Conservation (phyloP, 441 rosid genomes). For the Corymbia calophylla region DNA sequence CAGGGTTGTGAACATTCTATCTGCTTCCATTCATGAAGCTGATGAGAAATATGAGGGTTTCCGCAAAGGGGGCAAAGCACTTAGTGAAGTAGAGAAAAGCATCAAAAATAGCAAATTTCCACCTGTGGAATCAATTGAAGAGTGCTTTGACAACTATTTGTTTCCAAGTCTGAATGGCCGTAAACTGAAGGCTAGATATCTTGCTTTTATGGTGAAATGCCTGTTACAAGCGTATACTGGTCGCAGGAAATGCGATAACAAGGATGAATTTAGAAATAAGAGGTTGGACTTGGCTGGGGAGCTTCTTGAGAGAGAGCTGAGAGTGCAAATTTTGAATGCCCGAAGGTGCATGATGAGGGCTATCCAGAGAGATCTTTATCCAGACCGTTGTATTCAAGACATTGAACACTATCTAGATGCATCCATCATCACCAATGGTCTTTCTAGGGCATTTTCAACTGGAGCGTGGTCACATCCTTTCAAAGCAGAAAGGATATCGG, state of each 20-base stretch:
- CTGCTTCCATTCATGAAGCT: slow-evolving; percentile 64
- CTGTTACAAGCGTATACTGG: slow-evolving; percentile 67
- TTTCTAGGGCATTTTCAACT: slow-evolving; percentile 89
- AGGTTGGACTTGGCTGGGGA: slow-evolving; percentile 87
- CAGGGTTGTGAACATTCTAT: slow-evolving; percentile 43
- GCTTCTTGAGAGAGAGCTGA: slow-evolving; percentile 78
- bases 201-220: slow-evolving; percentile 88
- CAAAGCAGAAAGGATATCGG: slow-evolving; percentile 83
- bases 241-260: slow-evolving; percentile 63
- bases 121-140: slow-evolving; percentile 51
- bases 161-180: slow-evolving; percentile 59
- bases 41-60: slow-evolving; percentile 48
- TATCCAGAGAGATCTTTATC: slow-evolving; percentile 68
- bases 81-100: slow-evolving; percentile 20
- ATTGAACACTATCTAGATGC: slow-evolving; percentile 88
- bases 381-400: slow-evolving; percentile 49
- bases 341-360: slow-evolving; percentile 65
- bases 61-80: slow-evolving; percentile 34
- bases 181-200: slow-evolving; percentile 70
- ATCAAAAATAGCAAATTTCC: slow-evolving; percentile 55
- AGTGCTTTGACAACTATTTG: slow-evolving; percentile 47
- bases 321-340: slow-evolving; percentile 71
- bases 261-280: slow-evolving; percentile 84
- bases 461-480: slow-evolving; percentile 96
- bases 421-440: slow-evolving; percentile 81